Evolutionary conservation across 768 basidiomycete species (phyloP).

Genomic region (Termitomyces sp.): DNA sequence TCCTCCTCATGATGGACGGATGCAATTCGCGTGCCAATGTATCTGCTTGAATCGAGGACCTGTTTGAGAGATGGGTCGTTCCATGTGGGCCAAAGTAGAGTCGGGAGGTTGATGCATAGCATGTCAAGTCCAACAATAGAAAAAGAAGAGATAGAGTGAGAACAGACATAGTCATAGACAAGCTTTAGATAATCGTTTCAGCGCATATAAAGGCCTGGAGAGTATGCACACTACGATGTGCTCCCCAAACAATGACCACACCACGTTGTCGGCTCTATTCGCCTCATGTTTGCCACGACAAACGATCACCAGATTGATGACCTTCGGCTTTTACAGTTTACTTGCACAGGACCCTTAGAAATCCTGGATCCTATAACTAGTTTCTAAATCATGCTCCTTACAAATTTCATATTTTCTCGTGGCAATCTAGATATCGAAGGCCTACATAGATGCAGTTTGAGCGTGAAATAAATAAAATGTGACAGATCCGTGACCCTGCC

Average conservation of each 20-base stretch:
- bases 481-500: too few species aligned
- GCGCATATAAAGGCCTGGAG: neutral
- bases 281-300: conserved; percentile 10
- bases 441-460: too few species aligned
- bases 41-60: neutral
- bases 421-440: too few species aligned
- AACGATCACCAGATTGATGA: neutral
- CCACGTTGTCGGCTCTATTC: conserved; percentile 3
- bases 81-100: conserved; percentile 4
- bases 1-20: conserved; percentile 14
- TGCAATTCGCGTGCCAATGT: neutral
- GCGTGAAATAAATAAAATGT: too few species aligned
- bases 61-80: neutral
- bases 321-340: too few species aligned
- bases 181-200: conserved; percentile 3
- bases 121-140: neutral
- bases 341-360: too few species aligned
- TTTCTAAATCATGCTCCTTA: too few species aligned
- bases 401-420: too few species aligned
- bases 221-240: neutral
- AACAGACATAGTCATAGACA: conserved; percentile 2
- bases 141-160: conserved; percentile 3
- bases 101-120: conserved; percentile 5
- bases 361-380: too few species aligned
- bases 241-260: neutral